Percentiles rank a stretch among this genome's conserved stretches.
phyloP scores from a whole-genome alignment of 495 filamentous ascomycete genomes.

The Podospora sp. region DNA sequence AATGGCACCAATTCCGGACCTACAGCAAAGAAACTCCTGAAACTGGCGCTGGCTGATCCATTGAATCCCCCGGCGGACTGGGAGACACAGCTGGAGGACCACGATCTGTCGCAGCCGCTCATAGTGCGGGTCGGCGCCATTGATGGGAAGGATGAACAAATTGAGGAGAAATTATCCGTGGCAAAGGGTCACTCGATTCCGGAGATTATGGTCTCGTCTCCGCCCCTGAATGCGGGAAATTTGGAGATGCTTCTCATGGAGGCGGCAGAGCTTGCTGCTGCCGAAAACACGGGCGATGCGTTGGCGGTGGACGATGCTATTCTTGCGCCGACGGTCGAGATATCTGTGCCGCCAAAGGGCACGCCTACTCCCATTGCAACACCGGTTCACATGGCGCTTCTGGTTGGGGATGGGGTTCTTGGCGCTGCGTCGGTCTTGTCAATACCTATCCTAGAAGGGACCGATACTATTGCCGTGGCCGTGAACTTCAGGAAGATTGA shows the following conservation, averaged over 20 bases:
- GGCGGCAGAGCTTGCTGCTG: constrained; percentile 43
- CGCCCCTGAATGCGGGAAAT: constrained; percentile 65
- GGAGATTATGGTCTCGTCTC: constrained; percentile 64
- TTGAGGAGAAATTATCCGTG: constrained; percentile 29
- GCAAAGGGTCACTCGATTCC: constrained; percentile 42
- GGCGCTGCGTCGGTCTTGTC: constrained; percentile 47
- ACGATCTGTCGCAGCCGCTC: constrained; percentile 46
- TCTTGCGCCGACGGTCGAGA: constrained; percentile 73
- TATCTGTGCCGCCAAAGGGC: constrained; percentile 61
- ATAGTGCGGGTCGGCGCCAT: constrained; percentile 46
- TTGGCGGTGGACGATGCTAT: constrained; percentile 56
- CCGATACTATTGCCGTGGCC: constrained; percentile 41
- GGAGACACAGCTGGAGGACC: constrained; percentile 66
- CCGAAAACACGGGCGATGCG: constrained; percentile 26
- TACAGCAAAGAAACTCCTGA: constrained; percentile 62
- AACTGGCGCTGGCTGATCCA: constrained; percentile 76
- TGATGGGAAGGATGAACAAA: constrained; percentile 15
- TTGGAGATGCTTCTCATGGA: constrained; percentile 78
- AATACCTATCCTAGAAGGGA: constrained; percentile 39
- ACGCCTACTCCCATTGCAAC: constrained; percentile 67
- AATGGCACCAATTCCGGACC: constrained; percentile 39
- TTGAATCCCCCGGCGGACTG: constrained; percentile 64
- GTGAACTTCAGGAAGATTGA: constrained; percentile 46
- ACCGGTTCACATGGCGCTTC: constrained; percentile 80
- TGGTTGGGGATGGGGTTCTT: constrained; percentile 67